phyloP scores from a whole-genome alignment of 495 filamentous ascomycete genomes.

The Paragyromitra xinjiangensis region DNA sequence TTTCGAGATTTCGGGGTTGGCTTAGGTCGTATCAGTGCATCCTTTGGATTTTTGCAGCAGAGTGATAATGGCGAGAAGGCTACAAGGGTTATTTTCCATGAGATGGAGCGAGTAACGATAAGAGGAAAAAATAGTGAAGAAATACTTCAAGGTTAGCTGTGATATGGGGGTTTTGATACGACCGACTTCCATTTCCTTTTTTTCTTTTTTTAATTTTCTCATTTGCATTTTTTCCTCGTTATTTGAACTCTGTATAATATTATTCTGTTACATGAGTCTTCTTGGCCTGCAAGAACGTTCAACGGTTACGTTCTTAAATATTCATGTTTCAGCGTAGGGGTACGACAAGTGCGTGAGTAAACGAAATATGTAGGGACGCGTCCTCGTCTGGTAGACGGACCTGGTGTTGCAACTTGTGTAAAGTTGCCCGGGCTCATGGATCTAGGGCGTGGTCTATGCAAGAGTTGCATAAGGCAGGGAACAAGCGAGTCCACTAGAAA shows the following conservation, averaged over 20 bases:
- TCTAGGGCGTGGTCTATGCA: background rate
- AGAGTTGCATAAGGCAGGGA: background rate
- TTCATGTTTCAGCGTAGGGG: constrained; percentile 7
- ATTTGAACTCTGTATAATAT: constrained; percentile 48
- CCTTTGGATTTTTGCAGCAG: constrained; percentile 29
- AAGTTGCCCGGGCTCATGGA: background rate
- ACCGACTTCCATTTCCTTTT: constrained; percentile 26
- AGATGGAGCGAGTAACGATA: constrained; percentile 35
- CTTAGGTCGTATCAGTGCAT: constrained; percentile 27
- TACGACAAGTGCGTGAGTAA: background rate
- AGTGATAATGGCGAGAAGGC: constrained; percentile 38
- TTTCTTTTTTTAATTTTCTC: constrained; percentile 29
- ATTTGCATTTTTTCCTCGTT: constrained; percentile 32
- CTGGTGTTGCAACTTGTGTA: background rate
- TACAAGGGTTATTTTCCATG: constrained; percentile 35
- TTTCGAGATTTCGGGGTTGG: constrained; percentile 9
- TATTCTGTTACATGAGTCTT: constrained; percentile 43
- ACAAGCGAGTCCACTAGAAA: background rate
- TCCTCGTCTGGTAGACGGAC: background rate
- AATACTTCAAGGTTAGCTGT: constrained; percentile 14
- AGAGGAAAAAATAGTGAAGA: constrained; percentile 11
- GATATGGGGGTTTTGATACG: constrained; percentile 40
- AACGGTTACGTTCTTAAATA: constrained; percentile 12
- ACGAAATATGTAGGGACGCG: background rate
- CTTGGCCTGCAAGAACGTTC: constrained; percentile 27